phyloP scores from a whole-genome alignment of 257 asterid genomes.

The Pogostemon cablin region DNA sequence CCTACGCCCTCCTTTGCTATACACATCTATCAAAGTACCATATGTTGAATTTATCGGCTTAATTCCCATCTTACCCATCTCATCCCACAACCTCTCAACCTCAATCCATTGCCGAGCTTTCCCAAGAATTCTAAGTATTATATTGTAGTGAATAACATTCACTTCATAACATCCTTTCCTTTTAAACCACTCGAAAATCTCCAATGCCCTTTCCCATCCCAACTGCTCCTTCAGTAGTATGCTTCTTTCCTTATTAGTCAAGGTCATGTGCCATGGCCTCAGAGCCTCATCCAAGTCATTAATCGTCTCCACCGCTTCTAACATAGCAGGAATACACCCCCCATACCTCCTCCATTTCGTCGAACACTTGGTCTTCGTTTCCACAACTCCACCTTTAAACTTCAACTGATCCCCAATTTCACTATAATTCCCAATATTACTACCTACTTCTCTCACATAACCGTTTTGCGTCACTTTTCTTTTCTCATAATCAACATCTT shows the following conservation, averaged over 20 bases:
- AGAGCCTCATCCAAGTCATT: conserved; percentile 75
- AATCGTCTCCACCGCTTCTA: conserved; percentile 60
- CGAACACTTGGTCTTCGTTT: conserved; percentile 64
- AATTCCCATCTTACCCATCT: conserved; percentile 62
- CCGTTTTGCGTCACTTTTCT: conserved; percentile 33
- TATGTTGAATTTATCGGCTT: conserved; percentile 81
- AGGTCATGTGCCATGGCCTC: conserved; percentile 71
- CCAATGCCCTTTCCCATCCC: conserved; percentile 82
- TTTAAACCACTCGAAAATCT: conserved; percentile 87
- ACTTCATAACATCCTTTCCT: conserved; percentile 71
- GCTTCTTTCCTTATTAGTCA: conserved; percentile 82
- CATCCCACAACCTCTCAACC: conserved; percentile 66
- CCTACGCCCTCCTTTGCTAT: conserved; percentile 66
- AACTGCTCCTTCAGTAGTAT: conserved; percentile 89
- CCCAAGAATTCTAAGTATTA: conserved; percentile 79
- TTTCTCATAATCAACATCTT: conserved; percentile 30
- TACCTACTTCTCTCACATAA: conserved; percentile 23
- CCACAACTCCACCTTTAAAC: conserved; percentile 26
- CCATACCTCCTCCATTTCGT: conserved; percentile 84
- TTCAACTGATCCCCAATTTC: background rate
- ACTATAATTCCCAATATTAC: conserved; percentile 23
- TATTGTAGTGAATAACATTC: conserved; percentile 89
- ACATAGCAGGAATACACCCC: conserved; percentile 75
- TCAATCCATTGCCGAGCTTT: conserved; percentile 64
- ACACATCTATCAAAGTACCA: conserved; percentile 90